Percentiles rank a stretch among this genome's conserved stretches.
Conservation (phyloP, 1,284 basidiomycete species). For the Athelia sp. region DNA sequence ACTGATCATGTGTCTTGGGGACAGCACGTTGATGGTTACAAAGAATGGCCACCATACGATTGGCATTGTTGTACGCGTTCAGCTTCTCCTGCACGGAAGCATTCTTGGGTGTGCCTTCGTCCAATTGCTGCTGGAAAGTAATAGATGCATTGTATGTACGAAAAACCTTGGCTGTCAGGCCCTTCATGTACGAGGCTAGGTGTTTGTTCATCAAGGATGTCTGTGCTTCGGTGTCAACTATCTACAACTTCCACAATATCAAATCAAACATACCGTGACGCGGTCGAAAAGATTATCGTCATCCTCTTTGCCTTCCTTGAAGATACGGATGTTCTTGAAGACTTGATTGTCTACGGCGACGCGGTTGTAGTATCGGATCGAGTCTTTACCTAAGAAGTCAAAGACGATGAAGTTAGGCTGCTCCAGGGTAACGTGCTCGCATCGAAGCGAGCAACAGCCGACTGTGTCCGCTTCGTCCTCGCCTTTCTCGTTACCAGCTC, state of each 20-base stretch:
- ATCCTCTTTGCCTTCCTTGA: conserved; percentile 86
- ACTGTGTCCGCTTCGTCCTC: conserved; percentile 98
- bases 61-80: conserved; percentile 92
- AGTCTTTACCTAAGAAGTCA: conserved; percentile 97
- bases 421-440: conserved; percentile 90
- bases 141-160: conserved; percentile 97
- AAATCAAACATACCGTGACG: conserved; percentile 56
- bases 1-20: conserved; percentile 86
- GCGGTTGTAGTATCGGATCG: conserved; percentile 91
- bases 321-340: conserved; percentile 87
- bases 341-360: conserved; percentile 85
- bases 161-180: conserved; percentile 95
- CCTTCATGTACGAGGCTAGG: conserved; percentile 89
- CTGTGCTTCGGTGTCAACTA: conserved; percentile 34
- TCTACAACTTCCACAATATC: conserved; percentile 8
- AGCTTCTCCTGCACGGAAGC: conserved; percentile 88
- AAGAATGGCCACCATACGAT: conserved; percentile 90
- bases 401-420: conserved; percentile 84
- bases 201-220: conserved; percentile 87
- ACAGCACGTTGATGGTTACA: conserved; percentile 97
- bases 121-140: conserved; percentile 88
- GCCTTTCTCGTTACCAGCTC: conserved; percentile 97
- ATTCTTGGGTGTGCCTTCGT: conserved; percentile 66
- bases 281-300: conserved; percentile 93
- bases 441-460: conserved; percentile 93